Base-by-base conservation (phyloP, 371 early-diverging fungal species). In the Conidiobolus incongruus region DNA sequence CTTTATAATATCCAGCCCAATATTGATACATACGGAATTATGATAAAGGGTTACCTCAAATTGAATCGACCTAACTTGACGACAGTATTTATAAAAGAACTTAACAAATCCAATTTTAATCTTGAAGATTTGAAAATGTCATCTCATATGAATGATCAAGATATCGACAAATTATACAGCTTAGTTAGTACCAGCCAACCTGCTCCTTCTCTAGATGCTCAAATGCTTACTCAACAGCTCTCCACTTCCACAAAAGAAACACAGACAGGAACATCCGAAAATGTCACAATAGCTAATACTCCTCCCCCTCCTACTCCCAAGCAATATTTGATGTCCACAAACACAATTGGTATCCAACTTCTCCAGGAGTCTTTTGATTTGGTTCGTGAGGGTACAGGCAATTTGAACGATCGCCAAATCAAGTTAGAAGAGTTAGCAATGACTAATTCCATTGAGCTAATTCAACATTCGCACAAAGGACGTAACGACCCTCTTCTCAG, bases 381-480 rank as follows among this genome's bases (percentile, higher is more conserved):
- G n/a, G n/a, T n/a, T n/a, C n/a, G n/a, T n/a, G n/a, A n/a, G n/a
- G n/a, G n/a, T n/a, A n/a, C n/a, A n/a, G n/a, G n/a, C n/a, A n/a
- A n/a, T 24, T 66, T 68, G 22, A 77, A 75, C 49, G 77, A 81
- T 26, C 67, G 73, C 41, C 92, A 94, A 55, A 45, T 75, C n/a
- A 68, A 70, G 44, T 56, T 94, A 5, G 92, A 94, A 57, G 75
- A 77, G 40, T 75, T 78, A 38, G 76, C 91, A 0, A 73, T 80
- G n/a, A n/a, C n/a, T n/a, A n/a, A n/a, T n/a, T n/a, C n/a, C n/a
- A n/a, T n/a, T n/a, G n/a, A n/a, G n/a, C n/a, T 35, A 71, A 76
- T 17, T 73, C 80, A 1, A 85, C 88, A 1, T 52, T 80, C 16
- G 78, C 77, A 36, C 64, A 65, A 37, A 56, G 60, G 55, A 6